Percentiles rank a stretch among this genome's conserved stretches.
Evolutionary conservation across 2,329 filamentous ascomycete species (phyloP).

Genomic region (Epicoccum sorghinum): DNA sequence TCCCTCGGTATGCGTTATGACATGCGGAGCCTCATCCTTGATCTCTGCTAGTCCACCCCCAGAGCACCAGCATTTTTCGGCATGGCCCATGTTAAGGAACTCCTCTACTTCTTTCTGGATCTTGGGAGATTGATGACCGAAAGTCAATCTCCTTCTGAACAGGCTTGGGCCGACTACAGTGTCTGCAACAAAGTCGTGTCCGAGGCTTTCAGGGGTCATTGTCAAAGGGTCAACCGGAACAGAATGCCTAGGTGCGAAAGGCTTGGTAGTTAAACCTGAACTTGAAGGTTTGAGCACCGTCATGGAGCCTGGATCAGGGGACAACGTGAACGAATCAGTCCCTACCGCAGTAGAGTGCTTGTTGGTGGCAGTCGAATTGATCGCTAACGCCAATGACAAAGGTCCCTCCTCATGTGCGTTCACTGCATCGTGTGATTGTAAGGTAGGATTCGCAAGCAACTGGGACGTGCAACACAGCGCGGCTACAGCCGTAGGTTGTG

Average conservation of each 20-base stretch:
- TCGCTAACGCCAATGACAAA: constrained; percentile 5
- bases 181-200: background rate
- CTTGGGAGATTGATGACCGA: background rate
- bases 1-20: no score
- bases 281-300: no score
- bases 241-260: background rate
- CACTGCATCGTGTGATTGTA: constrained; percentile 1
- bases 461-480: constrained; percentile 13
- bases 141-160: background rate
- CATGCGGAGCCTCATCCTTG: no score
- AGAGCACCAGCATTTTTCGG: constrained; percentile 32
- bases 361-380: background rate
- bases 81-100: constrained; percentile 32
- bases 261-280: no score
- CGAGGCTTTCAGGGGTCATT: background rate
- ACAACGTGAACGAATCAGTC: no score
- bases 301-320: no score
- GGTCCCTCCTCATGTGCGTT: background rate
- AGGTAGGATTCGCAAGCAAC: background rate
- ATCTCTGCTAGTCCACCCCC: background rate
- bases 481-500: constrained; percentile 17
- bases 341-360: background rate
- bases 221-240: constrained; percentile 4
- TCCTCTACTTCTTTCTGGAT: constrained; percentile 10
- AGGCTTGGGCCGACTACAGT: background rate